Conservation (phyloP, 495 filamentous ascomycete genomes). For the Tuber melanosporum region DNA sequence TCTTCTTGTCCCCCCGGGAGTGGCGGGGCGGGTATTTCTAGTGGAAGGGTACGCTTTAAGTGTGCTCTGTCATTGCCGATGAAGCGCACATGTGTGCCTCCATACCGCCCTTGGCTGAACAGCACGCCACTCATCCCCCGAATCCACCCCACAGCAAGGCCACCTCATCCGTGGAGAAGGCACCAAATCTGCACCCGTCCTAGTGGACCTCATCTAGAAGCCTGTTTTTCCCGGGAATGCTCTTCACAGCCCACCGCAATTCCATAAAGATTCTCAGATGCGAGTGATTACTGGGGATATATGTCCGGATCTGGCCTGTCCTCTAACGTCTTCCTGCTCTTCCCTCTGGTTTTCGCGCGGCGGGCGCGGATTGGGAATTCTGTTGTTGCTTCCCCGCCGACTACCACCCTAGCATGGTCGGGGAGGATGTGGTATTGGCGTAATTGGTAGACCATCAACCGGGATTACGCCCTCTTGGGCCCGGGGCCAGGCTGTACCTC, state of each 20-base stretch:
- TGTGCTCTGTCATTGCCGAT: neutral
- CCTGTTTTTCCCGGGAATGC: constrained; percentile 43
- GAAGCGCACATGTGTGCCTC: constrained; percentile 13
- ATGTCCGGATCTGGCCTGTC: neutral
- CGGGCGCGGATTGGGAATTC: too few relatives aligned
- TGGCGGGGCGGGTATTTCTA: neutral
- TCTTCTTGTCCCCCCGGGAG: neutral
- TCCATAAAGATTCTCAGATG: constrained; percentile 30
- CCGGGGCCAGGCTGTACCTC: constrained; percentile 45
- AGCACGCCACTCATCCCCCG: constrained; percentile 14
- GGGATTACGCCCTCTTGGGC: constrained; percentile 50
- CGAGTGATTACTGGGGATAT: constrained; percentile 32
- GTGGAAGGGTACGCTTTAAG: neutral
- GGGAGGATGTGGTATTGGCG: too few relatives aligned
- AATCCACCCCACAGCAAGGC: constrained; percentile 37
- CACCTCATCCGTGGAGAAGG: constrained; percentile 47
- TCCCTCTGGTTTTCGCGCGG: too few relatives aligned
- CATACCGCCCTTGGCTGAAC: neutral
- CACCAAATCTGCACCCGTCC: constrained; percentile 50
- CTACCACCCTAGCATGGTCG: too few relatives aligned
- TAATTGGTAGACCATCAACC: constrained; percentile 40
- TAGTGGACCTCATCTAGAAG: constrained; percentile 45
- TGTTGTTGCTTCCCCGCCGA: too few relatives aligned
- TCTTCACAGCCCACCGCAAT: constrained; percentile 44
- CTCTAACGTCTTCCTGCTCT: too few relatives aligned